Base-by-base conservation (phyloP, 768 basidiomycete species). In the Mycena chlorophos region DNA sequence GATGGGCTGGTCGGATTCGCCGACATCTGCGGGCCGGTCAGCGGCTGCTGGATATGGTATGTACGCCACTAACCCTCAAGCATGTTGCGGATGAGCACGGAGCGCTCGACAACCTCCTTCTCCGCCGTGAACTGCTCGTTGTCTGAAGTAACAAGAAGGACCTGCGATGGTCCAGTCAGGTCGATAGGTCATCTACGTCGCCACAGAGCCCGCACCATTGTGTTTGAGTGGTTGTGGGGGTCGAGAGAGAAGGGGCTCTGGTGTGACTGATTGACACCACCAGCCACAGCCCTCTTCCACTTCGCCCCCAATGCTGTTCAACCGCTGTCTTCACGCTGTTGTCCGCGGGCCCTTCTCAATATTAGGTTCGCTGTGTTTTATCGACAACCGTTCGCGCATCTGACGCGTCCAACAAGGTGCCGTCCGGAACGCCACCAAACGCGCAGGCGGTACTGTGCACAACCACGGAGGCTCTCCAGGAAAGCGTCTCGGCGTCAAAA, bases 21-120 rank as follows among this genome's bases (percentile, higher is more conserved):
- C 94, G 52, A 96, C 88, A 75, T 98, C 94, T 97, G 65, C 6
- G 54, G 45, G 37, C 38, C 17, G 51, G 45, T 57, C 51, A 57
- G 60, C 50, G 46, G 58, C 55, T 37, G 40, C 25, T 39, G n/a
- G 23, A 26, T 49, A 31, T 30, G 37, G 57, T 49, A 49, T 53
- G 48, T 31, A 50, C 55, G 55, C 34, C 5, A 65, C 77, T 37
- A 54, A 92, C 97, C 97, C 75, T 98, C 97, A 51, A 98, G 89
- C 97, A 99, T 98, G 80, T 97, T 96, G 82, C 96, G 97, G 75
- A 99, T 97, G 65, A 99, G 84, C 10, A 96, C 94, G 60, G 86
- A 89, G 71, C 97, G 91, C 77, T 95, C 91, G 53, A 93, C 93
- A 54, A 99, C 91, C 54, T 94, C 91, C 73, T 88, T 91, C 69